A percentile compares a stretch with the other conserved stretches of the same genome.
These are phyloP conservation scores for Endoconidiophora polonica DNA, from an alignment of 2,329 filamentous ascomycete genomes.

Conservation along the genomic window DNA sequence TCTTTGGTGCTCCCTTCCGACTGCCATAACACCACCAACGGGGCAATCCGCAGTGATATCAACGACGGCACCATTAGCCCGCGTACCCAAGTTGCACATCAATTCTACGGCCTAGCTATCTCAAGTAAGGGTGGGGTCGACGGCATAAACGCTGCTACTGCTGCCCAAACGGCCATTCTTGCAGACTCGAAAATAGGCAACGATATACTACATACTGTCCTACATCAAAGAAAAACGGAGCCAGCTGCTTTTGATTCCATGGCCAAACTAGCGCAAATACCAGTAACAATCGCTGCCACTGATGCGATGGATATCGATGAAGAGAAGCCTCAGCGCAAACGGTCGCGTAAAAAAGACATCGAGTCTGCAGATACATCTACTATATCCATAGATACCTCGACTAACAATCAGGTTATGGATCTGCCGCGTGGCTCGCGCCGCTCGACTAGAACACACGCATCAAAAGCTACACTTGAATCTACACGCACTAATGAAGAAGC, in stretches of 20 bases:
- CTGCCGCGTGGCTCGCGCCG: background rate
- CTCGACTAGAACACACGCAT: background rate
- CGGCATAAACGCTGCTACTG: background rate
- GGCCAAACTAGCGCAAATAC: constrained; percentile 10
- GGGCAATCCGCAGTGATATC: background rate
- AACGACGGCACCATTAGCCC: constrained; percentile 5
- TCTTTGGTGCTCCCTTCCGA: constrained; percentile 9
- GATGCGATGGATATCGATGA: constrained; percentile 11
- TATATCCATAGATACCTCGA: background rate
- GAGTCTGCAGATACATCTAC: constrained; percentile 1
- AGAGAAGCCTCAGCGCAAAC: background rate
- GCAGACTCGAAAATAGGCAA: background rate
- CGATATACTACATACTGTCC: background rate
- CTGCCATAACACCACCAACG: background rate
- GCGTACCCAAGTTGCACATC: constrained; percentile 9
- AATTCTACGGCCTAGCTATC: constrained; percentile 8
- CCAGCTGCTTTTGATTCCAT: background rate
- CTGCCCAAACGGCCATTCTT: background rate
- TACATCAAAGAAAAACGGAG: background rate
- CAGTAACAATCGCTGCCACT: background rate
- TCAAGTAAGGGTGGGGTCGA: constrained; percentile 3
- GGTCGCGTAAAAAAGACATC: background rate
- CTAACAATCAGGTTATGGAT: background rate
- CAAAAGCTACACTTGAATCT: background rate
- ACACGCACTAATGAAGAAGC: background rate